Percentiles rank a stretch among this genome's conserved stretches.
phyloP scores from a whole-genome alignment of 176 grass and related monocot genomes.

The Phyllostachys edulis region DNA sequence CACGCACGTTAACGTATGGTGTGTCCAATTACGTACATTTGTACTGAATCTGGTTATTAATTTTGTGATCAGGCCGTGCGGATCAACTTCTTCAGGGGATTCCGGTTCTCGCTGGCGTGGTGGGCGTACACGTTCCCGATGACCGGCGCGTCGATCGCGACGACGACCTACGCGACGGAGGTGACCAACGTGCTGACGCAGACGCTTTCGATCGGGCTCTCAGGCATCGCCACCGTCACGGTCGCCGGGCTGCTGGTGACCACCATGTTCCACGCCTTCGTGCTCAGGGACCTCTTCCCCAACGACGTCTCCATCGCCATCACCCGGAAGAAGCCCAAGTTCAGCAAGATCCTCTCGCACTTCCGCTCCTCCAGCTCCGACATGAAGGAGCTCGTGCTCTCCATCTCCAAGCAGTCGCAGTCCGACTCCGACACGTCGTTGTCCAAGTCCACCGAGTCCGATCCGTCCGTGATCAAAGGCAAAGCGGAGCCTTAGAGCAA shows the following conservation, averaged over 20 bases:
- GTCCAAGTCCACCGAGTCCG: not conserved
- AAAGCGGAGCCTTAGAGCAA: constrained; percentile 25
- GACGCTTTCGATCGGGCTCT: constrained; percentile 65
- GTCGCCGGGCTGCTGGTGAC: constrained; percentile 65
- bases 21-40: not conserved
- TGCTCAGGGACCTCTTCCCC: constrained; percentile 86
- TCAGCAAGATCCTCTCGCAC: constrained; percentile 69
- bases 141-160: constrained; percentile 72
- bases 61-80: constrained; percentile 58
- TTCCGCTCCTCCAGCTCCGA: constrained; percentile 77
- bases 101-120: constrained; percentile 96
- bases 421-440: constrained; percentile 5
- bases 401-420: constrained; percentile 29
- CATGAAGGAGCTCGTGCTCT: constrained; percentile 56
- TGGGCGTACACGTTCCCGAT: constrained; percentile 99
- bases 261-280: constrained; percentile 81
- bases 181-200: constrained; percentile 71
- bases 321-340: constrained; percentile 65
- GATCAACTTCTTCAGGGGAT: constrained; percentile 89
- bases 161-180: constrained; percentile 68
- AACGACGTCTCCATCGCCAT: constrained; percentile 97
- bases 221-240: constrained; percentile 70
- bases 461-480: constrained; percentile 3
- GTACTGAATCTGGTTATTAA: not conserved
- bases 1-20: not conserved